Evolutionary conservation across 2,329 filamentous ascomycete species (phyloP).

Genomic region (Fusarium sublunatum): DNA sequence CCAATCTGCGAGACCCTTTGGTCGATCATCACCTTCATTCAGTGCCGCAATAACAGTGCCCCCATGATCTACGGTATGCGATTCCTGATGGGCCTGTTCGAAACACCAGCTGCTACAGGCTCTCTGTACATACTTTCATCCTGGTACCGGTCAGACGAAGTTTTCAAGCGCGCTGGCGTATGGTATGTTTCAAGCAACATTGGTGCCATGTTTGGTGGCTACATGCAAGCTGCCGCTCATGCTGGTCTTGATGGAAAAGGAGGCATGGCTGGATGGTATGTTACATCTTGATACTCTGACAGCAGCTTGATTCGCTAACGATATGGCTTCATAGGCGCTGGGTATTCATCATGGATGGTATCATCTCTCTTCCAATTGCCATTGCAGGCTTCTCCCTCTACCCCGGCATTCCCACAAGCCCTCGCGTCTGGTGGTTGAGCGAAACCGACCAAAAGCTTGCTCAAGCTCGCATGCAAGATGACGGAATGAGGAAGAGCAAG

Average conservation of each 20-base stretch:
- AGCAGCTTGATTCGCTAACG: background rate
- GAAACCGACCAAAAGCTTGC: conserved; percentile 42
- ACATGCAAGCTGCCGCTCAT: conserved; percentile 37
- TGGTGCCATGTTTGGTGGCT: conserved; percentile 32
- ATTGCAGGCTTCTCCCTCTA: conserved; percentile 46
- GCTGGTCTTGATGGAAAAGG: conserved; percentile 27
- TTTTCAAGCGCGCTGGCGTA: conserved; percentile 61
- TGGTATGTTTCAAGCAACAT: conserved; percentile 55
- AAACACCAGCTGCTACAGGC: conserved; percentile 36
- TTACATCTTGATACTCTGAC: background rate
- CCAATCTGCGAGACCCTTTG: conserved; percentile 30
- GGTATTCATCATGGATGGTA: conserved; percentile 51
- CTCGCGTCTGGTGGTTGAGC: conserved; percentile 45
- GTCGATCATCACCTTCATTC: conserved; percentile 30
- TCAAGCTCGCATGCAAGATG: conserved; percentile 40
- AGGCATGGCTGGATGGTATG: conserved; percentile 35
- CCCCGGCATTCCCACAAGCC: conserved; percentile 44
- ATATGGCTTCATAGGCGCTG: conserved; percentile 38
- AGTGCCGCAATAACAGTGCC: conserved; percentile 21
- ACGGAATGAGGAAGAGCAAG: conserved; percentile 36
- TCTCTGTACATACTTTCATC: conserved; percentile 49
- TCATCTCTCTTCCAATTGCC: conserved; percentile 43
- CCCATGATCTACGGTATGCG: conserved; percentile 34
- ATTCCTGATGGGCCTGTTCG: conserved; percentile 37
- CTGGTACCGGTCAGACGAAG: conserved; percentile 51